Conservation (phyloP, 257 asterid genomes). For the Linaria vulgaris region DNA sequence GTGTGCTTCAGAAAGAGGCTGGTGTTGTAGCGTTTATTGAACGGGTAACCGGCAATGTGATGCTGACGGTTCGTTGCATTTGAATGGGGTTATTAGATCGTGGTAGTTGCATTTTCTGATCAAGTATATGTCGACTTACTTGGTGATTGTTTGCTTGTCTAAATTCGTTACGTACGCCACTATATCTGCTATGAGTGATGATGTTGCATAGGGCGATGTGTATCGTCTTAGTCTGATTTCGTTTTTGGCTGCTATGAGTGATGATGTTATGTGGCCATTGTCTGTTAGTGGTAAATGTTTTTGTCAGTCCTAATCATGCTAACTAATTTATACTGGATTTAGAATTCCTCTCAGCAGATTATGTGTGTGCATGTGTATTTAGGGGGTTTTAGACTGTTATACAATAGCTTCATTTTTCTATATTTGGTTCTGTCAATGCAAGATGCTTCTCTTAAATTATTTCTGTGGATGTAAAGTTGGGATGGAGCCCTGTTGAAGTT, state of each 20-base stretch:
- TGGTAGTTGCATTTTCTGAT: conserved; percentile 15
- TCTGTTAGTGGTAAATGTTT: conserved; percentile 6
- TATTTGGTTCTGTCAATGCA: conserved; percentile 6
- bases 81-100: conserved; percentile 8
- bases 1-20: background rate
- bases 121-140: background rate
- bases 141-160: background rate
- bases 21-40: background rate
- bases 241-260: too few species aligned
- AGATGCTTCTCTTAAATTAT: background rate
- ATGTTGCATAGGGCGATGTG: too few species aligned
- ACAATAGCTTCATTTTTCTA: conserved; percentile 3
- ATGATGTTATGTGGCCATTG: background rate
- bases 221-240: too few species aligned
- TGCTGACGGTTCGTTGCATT: background rate
- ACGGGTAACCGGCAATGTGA: background rate
- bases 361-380: background rate
- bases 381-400: background rate
- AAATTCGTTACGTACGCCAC: conserved; percentile 8
- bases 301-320: background rate
- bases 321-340: background rate
- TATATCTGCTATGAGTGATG: background rate
- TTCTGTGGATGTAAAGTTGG: background rate
- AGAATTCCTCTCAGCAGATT: conserved; percentile 2
- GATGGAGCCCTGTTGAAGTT: conserved; percentile 11